Conservation (phyloP, 139 green algal species). For the Coelastrella sp. region DNA sequence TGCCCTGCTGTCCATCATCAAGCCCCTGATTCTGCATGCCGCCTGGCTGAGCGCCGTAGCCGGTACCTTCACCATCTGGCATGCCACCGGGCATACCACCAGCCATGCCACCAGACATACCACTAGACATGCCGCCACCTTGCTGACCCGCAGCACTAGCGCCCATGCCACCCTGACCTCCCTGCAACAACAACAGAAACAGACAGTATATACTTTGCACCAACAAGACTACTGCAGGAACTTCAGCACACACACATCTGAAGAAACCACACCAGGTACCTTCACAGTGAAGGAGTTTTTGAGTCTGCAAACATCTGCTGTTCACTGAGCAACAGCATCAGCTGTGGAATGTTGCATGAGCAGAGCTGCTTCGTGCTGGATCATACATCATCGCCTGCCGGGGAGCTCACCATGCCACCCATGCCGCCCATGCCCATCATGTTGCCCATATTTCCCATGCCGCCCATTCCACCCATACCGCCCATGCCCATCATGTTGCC, state of each 20-base stretch:
- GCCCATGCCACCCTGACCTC: background rate
- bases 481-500: slow-evolving; percentile 12
- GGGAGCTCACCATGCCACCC: background rate
- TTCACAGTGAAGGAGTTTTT: too few species aligned
- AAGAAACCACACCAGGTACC: too few species aligned
- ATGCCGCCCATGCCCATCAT: slow-evolving; percentile 10
- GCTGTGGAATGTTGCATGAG: too few species aligned
- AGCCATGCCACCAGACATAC: background rate
- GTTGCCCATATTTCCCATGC: background rate
- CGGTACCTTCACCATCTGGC: too few species aligned
- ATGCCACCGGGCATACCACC: background rate
- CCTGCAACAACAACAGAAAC: background rate
- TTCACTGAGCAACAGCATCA: background rate
- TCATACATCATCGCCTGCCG: background rate
- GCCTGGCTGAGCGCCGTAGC: too few species aligned
- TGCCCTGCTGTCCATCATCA: too few species aligned
- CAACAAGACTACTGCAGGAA: background rate
- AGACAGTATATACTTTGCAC: background rate
- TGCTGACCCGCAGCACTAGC: background rate
- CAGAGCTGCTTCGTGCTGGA: too few species aligned
- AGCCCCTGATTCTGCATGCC: too few species aligned
- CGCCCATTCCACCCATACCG: background rate
- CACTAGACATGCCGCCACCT: background rate
- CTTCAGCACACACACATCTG: too few species aligned
- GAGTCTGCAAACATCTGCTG: background rate